These are phyloP conservation scores for Cyclotella atomus DNA, from an alignment of 108 stramenopile genomes.

Conservation along the genomic window DNA sequence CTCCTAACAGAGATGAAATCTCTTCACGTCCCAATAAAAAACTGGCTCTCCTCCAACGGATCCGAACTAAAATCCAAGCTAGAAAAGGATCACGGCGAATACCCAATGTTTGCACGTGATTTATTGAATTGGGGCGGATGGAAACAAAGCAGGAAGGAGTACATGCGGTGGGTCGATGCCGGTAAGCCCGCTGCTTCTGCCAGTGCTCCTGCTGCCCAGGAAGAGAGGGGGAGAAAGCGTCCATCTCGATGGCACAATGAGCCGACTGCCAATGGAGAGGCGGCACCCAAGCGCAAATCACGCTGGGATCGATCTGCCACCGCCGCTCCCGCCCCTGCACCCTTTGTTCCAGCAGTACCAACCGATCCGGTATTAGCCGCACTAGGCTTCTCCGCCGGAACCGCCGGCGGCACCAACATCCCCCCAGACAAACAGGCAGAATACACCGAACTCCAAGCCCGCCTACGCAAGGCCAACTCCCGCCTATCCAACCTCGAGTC, in stretches of 20 bases:
- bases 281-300: constrained; percentile 59
- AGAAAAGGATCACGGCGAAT: constrained; percentile 60
- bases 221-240: constrained; percentile 11
- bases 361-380: constrained; percentile 35
- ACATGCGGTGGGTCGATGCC: constrained; percentile 55
- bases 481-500: constrained; percentile 66
- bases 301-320: constrained; percentile 64
- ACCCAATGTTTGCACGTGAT: constrained; percentile 86
- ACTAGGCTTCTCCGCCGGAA: constrained; percentile 46
- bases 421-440: constrained; percentile 9
- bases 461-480: constrained; percentile 67
- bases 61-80: constrained; percentile 25
- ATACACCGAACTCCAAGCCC: constrained; percentile 50
- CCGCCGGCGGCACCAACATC: constrained; percentile 19
- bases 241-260: constrained; percentile 31
- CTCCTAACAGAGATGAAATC: constrained; percentile 77
- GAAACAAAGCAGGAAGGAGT: constrained; percentile 73
- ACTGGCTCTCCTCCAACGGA: constrained; percentile 64
- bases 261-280: not conserved
- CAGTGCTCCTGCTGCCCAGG: constrained; percentile 1
- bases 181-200: not conserved
- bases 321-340: constrained; percentile 11
- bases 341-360: not conserved
- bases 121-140: constrained; percentile 86
- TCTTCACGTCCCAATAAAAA: constrained; percentile 85